phyloP scores from a whole-genome alignment of 2,329 filamentous ascomycete genomes.

The Ampelomyces quisqualis region DNA sequence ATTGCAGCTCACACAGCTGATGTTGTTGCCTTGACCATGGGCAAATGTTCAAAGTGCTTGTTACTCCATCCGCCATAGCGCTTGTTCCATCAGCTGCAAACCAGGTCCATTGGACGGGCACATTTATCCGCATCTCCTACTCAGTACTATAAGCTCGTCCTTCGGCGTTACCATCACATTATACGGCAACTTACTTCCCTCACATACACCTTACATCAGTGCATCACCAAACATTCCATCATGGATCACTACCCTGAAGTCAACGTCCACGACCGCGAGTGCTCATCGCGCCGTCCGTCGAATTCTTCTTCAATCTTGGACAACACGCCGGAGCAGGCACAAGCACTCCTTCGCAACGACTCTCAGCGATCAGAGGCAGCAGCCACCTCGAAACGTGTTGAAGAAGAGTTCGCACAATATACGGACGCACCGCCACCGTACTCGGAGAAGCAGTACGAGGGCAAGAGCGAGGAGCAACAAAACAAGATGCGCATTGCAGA shows the following conservation, averaged over 20 bases:
- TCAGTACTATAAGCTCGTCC: no score
- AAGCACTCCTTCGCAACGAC: constrained; percentile 8
- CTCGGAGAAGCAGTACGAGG: constrained; percentile 23
- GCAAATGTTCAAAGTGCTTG: neutral
- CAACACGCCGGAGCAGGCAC: neutral
- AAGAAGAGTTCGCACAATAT: constrained; percentile 21
- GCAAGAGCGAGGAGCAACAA: constrained; percentile 26
- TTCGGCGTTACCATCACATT: neutral
- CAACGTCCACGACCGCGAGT: constrained; percentile 23
- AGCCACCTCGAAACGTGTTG: constrained; percentile 12
- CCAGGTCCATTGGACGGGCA: no score
- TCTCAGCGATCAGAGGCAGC: constrained; percentile 9
- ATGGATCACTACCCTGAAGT: constrained; percentile 30
- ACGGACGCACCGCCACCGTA: constrained; percentile 26
- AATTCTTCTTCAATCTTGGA: constrained; percentile 19
- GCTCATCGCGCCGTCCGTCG: constrained; percentile 21
- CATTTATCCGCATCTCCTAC: no score
- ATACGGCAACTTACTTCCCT: neutral
- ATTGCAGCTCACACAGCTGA: neutral
- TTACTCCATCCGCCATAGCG: no score
- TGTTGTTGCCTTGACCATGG: neutral
- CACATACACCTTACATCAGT: neutral
- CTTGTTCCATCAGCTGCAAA: no score
- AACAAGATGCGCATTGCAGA: constrained; percentile 24
- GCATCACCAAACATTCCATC: constrained; percentile 4